A percentile compares a stretch with the other conserved stretches of the same genome.
Evolutionary conservation across 2,329 filamentous ascomycete genomes (phyloP).

Genomic region (Cordyceps cicadae): DNA sequence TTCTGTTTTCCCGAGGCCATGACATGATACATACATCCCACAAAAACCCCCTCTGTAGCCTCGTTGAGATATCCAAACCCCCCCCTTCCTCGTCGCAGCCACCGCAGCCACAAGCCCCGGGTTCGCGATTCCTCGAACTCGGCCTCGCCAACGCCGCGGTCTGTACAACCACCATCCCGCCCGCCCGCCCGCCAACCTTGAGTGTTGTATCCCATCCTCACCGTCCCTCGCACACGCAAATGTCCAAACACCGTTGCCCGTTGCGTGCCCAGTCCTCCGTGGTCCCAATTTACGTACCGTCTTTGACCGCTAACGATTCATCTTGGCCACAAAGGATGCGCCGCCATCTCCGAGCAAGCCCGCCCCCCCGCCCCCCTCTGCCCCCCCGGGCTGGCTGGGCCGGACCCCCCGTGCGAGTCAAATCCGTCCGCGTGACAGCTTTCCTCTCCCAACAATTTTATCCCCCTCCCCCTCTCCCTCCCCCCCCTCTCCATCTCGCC

Average conservation of each 20-base stretch:
- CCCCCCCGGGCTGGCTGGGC: background rate
- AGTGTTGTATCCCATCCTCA: background rate
- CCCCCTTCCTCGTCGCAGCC: background rate
- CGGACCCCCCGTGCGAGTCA: background rate
- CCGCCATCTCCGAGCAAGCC: background rate
- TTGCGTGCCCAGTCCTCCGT: background rate
- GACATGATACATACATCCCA: background rate
- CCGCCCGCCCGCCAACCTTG: too few relatives aligned
- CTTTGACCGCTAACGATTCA: background rate
- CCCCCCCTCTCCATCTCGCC: too few relatives aligned
- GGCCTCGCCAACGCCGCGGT: background rate
- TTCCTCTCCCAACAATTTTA: background rate
- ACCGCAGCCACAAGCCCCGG: background rate
- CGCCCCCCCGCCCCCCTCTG: too few relatives aligned
- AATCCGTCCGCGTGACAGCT: background rate
- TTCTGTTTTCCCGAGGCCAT: too few relatives aligned
- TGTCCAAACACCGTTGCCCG: too few relatives aligned
- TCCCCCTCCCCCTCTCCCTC: background rate
- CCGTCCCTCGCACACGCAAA: background rate
- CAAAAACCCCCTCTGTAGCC: background rate
- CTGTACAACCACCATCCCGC: background rate
- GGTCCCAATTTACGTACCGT: background rate
- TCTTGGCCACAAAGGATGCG: background rate
- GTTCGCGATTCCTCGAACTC: background rate
- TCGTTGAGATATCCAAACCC: background rate